Percentiles rank a stretch among this genome's conserved stretches.
Evolutionary conservation across 2,329 filamentous ascomycete genomes (phyloP).

Genomic region (Aspergillus niger): DNA sequence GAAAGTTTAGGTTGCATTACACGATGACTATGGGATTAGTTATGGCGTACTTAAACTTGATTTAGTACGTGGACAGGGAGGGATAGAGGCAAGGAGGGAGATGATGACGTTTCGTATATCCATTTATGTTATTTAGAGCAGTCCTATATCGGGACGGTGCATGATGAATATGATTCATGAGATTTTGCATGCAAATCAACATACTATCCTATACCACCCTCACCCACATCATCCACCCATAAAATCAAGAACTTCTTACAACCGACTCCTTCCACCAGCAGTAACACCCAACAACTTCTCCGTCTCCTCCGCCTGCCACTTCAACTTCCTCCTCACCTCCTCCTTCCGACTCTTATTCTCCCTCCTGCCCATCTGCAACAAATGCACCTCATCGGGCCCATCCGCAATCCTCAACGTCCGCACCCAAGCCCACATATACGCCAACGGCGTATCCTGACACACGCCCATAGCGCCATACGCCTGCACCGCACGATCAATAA

Average conservation of each 20-base stretch:
- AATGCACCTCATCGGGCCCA: slow-evolving; percentile 93
- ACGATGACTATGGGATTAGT: not conserved
- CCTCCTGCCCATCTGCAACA: slow-evolving; percentile 60
- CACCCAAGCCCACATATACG: slow-evolving; percentile 77
- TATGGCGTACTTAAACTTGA: no score
- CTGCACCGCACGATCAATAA: slow-evolving; percentile 94
- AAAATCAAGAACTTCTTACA: slow-evolving; percentile 23
- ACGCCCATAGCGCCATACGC: slow-evolving; percentile 88
- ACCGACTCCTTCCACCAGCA: slow-evolving; percentile 40
- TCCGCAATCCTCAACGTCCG: slow-evolving; percentile 85
- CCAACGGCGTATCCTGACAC: slow-evolving; percentile 90
- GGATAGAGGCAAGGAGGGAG: not conserved
- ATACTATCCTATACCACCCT: not conserved
- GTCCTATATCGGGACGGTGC: not conserved
- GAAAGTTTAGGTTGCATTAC: not conserved
- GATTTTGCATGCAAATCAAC: not conserved
- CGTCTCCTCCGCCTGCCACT: slow-evolving; percentile 44
- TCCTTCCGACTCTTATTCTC: slow-evolving; percentile 55
- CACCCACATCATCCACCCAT: no score
- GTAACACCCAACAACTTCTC: slow-evolving; percentile 35
- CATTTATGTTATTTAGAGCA: not conserved
- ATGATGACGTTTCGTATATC: not conserved
- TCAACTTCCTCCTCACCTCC: slow-evolving; percentile 44
- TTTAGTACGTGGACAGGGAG: not conserved
- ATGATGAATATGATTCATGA: slow-evolving; percentile 6